Conservation (phyloP, 352 stramenopile genomes). For the Phytophthora pisi region DNA sequence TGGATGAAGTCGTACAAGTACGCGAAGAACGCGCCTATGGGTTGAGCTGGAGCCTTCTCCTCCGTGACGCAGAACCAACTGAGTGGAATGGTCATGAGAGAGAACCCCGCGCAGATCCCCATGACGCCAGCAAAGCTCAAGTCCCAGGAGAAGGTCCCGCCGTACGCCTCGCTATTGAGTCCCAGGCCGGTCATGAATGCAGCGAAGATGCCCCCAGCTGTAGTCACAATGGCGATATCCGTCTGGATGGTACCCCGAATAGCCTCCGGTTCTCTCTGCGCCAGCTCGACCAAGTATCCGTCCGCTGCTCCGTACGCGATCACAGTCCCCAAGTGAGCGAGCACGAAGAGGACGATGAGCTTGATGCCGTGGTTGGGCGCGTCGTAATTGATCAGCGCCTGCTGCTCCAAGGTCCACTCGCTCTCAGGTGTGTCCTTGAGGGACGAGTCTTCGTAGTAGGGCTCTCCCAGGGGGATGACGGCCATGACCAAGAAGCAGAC, state of each 20-base stretch:
- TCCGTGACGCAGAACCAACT: conserved; percentile 51
- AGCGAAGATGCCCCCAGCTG: conserved; percentile 30
- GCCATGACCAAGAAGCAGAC: conserved; percentile 44
- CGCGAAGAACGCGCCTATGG: conserved; percentile 17
- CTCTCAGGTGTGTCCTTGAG: conserved; percentile 25
- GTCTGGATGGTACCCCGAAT: conserved; percentile 49
- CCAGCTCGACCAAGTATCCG: conserved; percentile 53
- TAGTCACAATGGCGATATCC: conserved; percentile 33
- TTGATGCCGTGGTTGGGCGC: conserved; percentile 37
- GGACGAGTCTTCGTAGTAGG: conserved; percentile 46
- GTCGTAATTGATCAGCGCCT: conserved; percentile 38
- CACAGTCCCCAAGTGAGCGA: conserved; percentile 51
- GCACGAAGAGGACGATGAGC: conserved; percentile 54
- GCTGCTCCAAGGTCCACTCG: conserved; percentile 33
- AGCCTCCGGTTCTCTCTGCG: conserved; percentile 46
- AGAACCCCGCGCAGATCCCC: conserved; percentile 33
- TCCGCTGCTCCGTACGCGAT: conserved; percentile 45
- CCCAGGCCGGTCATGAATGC: conserved; percentile 50
- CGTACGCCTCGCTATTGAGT: conserved; percentile 48
- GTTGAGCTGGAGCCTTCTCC: conserved; percentile 21
- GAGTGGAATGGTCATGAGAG: conserved; percentile 34
- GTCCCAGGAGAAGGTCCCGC: conserved; percentile 46
- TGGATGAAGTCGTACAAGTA: conserved; percentile 49
- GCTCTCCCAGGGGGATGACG: conserved; percentile 38
- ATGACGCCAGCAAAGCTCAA: conserved; percentile 54